Conservation (phyloP, 2,329 filamentous ascomycete species). For the Allantophomopsis lycopodina region DNA sequence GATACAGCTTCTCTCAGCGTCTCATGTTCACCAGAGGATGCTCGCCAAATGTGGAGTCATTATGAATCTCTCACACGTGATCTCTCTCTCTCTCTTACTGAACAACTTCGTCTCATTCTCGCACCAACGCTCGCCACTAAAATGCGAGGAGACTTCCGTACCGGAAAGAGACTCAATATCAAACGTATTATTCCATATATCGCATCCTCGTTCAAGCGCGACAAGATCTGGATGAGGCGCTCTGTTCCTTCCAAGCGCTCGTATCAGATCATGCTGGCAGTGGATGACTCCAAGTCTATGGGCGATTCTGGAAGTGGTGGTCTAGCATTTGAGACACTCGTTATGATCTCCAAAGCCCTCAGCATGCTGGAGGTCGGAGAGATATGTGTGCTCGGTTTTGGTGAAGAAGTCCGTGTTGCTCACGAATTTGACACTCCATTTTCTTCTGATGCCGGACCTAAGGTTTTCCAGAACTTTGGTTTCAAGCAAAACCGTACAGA, state of each 20-base stretch:
- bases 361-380: conserved; percentile 92
- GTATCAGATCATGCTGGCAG: conserved; percentile 94
- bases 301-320: conserved; percentile 61
- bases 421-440: conserved; percentile 80
- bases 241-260: conserved; percentile 82
- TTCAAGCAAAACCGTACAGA: conserved; percentile 83
- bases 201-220: conserved; percentile 92
- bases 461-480: conserved; percentile 70
- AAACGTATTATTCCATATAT: conserved; percentile 99
- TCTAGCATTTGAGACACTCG: conserved; percentile 86
- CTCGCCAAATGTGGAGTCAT: conserved; percentile 68
- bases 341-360: conserved; percentile 76
- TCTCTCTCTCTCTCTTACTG: conserved; percentile 78
- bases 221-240: conserved; percentile 99
- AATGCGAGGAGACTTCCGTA: conserved; percentile 90
- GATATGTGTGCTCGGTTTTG: conserved; percentile 84
- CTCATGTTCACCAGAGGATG: conserved; percentile 31
- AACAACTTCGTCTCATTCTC: conserved; percentile 90
- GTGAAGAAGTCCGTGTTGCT: conserved; percentile 67
- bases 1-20: conserved; percentile 6
- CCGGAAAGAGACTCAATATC: conserved; percentile 96
- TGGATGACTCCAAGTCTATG: conserved; percentile 95
- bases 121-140: conserved; percentile 92
- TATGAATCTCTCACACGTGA: conserved; percentile 77
- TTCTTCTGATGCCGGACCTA: conserved; percentile 66